Percentiles rank a stretch among this genome's conserved stretches.
phyloP scores from a whole-genome alignment of 768 basidiomycete species.

The Cystofilobasidium capitatum region DNA sequence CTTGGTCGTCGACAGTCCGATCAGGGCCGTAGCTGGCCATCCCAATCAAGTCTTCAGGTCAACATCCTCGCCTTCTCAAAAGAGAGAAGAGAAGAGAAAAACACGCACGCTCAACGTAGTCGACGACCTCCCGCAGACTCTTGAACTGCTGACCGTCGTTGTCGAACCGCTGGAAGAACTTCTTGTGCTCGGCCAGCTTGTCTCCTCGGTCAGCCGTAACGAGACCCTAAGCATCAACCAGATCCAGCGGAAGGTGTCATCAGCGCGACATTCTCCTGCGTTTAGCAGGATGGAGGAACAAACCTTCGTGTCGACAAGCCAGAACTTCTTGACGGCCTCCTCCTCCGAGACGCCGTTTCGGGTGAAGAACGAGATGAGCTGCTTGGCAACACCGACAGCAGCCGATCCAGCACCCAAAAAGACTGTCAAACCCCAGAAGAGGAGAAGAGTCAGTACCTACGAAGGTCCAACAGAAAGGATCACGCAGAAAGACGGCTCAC shows the following conservation, averaged over 20 bases:
- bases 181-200: conserved; percentile 71
- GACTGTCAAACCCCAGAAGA: conserved; percentile 37
- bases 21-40: conserved; percentile 58
- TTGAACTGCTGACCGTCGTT: conserved; percentile 66
- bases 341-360: conserved; percentile 64
- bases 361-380: conserved; percentile 77
- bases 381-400: conserved; percentile 83
- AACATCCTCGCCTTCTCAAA: background rate
- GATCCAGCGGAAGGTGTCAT: background rate
- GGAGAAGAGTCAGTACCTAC: background rate
- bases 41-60: background rate
- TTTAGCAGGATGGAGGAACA: background rate
- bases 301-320: conserved; percentile 62
- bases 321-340: conserved; percentile 67
- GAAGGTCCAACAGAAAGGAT: background rate
- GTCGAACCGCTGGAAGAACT: conserved; percentile 74
- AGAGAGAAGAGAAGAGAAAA: background rate
- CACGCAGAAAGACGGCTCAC: background rate
- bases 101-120: conserved; percentile 32
- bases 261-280: too few species aligned
- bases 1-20: conserved; percentile 78
- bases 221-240: conserved; percentile 51
- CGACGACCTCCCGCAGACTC: conserved; percentile 64
- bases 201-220: conserved; percentile 64
- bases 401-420: conserved; percentile 90